Conservation (phyloP, 208 protist species). For the Lotmaria passim region DNA sequence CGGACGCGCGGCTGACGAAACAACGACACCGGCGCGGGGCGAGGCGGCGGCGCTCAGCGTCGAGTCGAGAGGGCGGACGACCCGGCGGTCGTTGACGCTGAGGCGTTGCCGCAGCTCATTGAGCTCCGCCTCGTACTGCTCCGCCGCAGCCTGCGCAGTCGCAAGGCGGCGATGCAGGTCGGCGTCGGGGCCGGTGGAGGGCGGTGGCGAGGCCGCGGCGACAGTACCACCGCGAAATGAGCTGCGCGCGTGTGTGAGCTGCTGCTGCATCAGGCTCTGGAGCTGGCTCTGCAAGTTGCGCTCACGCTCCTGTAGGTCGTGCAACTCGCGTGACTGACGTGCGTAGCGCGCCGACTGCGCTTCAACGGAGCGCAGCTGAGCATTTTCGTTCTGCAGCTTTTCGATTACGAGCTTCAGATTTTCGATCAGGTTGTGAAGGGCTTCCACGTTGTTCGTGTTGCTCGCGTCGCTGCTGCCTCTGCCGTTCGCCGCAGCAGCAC, state of each 20-base stretch:
- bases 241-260: conserved; percentile 28
- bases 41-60: conserved; percentile 16
- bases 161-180: conserved; percentile 60
- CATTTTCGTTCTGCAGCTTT: conserved; percentile 78
- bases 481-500: conserved; percentile 17
- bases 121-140: conserved; percentile 68
- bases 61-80: conserved; percentile 43
- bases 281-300: conserved; percentile 43
- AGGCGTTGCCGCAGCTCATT: conserved; percentile 51
- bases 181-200: not conserved
- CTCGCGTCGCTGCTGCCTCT: conserved; percentile 9
- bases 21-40: not conserved
- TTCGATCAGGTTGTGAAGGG: conserved; percentile 67
- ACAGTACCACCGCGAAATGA: conserved; percentile 13
- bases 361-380: conserved; percentile 36
- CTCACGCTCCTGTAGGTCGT: conserved; percentile 53
- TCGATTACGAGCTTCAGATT: conserved; percentile 81
- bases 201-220: not conserved
- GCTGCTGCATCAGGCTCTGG: conserved; percentile 26
- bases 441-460: conserved; percentile 20
- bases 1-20: conserved; percentile 1
- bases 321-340: conserved; percentile 65
- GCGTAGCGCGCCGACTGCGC: conserved; percentile 42
- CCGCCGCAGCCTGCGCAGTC: conserved; percentile 54
- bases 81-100: conserved; percentile 42